Evolutionary conservation across 192 early-diverging fungal genomes (phyloP), one percentile per base, ranked within the genome.

Genomic region (Entophlyctis luteolus): DNA sequence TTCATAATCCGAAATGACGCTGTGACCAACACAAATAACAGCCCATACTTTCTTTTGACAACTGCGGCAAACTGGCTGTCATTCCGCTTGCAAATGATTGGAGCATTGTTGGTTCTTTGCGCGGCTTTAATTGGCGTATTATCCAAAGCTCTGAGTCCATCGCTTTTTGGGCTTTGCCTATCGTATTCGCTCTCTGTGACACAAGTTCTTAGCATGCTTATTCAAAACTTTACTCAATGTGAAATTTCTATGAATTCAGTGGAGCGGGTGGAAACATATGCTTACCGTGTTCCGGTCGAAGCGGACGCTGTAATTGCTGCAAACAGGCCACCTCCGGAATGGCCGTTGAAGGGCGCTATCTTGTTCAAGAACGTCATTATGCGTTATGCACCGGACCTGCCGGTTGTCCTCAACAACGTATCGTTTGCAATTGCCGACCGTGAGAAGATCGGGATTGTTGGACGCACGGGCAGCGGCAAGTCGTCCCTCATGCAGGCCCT

Each of bases 1-100:
- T 98, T 96, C 58, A 75, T 89, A 4, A 65, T 55, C 3, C 75
- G 76, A 18, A 96, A 91, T 67, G 86, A 89, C 63, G 53, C 67
- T 32, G 74, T 77, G 48, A 75, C 93, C 1, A 89, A 94, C 59
- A 68, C 68, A 20, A 91, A 94, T 77, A 93, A 89, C 46, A 76
- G 84, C 14, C 88, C 92, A 2, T 92, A 90, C 66, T 93, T 87
- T 66, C 77, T 93, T 25, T 83, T 85, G 45, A 72, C 87, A 38
- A 78, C 83, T 35, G 82, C 90, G 25, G 87, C 90, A 34, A 86
- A 93, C 33, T 82, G 80, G 81, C 55, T 81, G 31, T 86, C 82
- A 34, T 52, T 96, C 49, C 87, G 95, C 8, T 73, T 95, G 12
- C 94, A 98, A 70, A 69, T 83, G 0, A 77, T 98, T 34, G 91